A percentile compares a stretch with the other conserved stretches of the same genome.
phyloP scores from a whole-genome alignment of 2,329 filamentous ascomycete genomes.

The Polytolypa hystricis region DNA sequence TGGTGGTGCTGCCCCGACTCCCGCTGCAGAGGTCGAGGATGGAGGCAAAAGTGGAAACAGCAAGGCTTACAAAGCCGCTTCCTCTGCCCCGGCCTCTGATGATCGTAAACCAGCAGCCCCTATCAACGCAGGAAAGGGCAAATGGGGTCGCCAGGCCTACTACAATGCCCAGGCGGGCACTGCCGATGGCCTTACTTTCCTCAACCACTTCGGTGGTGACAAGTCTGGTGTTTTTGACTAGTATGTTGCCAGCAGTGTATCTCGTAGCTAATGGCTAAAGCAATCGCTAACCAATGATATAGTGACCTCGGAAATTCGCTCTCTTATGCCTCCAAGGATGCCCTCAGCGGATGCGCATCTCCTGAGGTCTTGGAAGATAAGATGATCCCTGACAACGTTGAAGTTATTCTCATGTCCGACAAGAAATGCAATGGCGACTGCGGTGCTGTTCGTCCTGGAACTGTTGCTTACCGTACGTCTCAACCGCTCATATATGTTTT shows the following conservation, averaged over 20 bases:
- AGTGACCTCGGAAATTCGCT: conserved; percentile 46
- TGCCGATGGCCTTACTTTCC: conserved; percentile 45
- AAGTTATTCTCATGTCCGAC: conserved; percentile 43
- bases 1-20: conserved; percentile 20
- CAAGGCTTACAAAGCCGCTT: background rate
- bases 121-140: conserved; percentile 16
- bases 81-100: conserved; percentile 7
- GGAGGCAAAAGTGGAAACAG: no score
- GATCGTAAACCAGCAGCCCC: conserved; percentile 9
- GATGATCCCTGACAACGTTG: conserved; percentile 38
- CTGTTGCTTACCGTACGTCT: conserved; percentile 40
- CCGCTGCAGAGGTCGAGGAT: conserved; percentile 7
- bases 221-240: conserved; percentile 46
- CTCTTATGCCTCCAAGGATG: conserved; percentile 42
- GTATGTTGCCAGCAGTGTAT: conserved; percentile 27
- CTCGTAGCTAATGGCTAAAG: no score
- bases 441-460: conserved; percentile 38
- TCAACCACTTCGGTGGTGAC: conserved; percentile 47
- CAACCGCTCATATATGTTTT: background rate
- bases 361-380: conserved; percentile 41
- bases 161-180: conserved; percentile 34
- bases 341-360: conserved; percentile 34
- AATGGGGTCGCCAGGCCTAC: conserved; percentile 38
- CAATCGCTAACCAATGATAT: conserved; percentile 17
- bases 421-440: conserved; percentile 39